Base-by-base conservation (phyloP, 768 basidiomycete genomes). In the Trametes villosa region DNA sequence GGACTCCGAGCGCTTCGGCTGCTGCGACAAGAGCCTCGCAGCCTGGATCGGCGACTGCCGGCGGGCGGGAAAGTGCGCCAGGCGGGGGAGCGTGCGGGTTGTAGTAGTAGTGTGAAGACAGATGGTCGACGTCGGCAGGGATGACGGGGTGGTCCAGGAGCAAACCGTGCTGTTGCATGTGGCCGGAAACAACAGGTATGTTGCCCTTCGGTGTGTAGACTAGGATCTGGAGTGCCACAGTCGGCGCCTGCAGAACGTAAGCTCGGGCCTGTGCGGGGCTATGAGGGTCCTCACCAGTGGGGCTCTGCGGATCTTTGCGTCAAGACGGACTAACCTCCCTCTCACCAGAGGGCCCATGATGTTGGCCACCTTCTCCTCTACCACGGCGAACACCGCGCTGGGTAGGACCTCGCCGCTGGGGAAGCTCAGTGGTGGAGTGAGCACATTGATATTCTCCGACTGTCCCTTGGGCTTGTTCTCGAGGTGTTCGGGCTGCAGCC, bases 161-260 rank as follows among this genome's bases (percentile, higher is more conserved):
- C 9, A 95, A 77, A 40, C 82, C 82, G 60, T 82, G 81, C 58
- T 84, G 80, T 24, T 86, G 83, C 50, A 98, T 82, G 68, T 86
- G 87, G 68, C 85, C 80, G 63, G 92, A 87, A 62, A 99, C 89
- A 54, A 89, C 86, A 31, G 81, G 77, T 63, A 98, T 89, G 74
- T 98, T 95, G 31, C 93, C 92, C 72, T 96, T 97, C 5, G 94
- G 93, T 5, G 96, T 96, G 75, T 91, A 96, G 30, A 98, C 86
- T 38, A 97, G 84, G 74, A 97, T 83, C 69, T 90, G 89, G 18
- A 98, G 80, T 22, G 88, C 85, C 45, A 96, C 79, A 55, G 94
- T 91, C 48, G 91, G 90, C 53, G 91, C 81, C 92, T 96, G 73
- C 11, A 60, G 52, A 31, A 56, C 41, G 53, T 54, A 65, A 56